Conservation (phyloP, 2,329 filamentous ascomycete species). For the Monilinia laxa region DNA sequence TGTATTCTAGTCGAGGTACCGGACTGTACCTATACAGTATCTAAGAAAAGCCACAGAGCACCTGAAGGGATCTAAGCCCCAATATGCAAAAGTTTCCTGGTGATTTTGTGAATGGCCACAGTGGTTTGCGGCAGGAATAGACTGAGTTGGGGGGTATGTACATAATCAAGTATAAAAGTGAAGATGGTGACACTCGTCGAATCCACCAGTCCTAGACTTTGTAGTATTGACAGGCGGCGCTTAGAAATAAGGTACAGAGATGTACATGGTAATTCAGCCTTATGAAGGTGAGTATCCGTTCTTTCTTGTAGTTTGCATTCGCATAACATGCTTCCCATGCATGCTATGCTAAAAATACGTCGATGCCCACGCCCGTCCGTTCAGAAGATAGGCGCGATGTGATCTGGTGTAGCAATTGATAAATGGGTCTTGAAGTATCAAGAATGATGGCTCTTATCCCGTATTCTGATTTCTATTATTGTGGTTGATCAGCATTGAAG, state of each 20-base stretch:
- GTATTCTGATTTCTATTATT: background rate
- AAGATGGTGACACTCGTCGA: conserved; percentile 1
- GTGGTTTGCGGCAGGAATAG: conserved; percentile 5
- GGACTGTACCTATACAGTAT: background rate
- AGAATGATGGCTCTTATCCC: background rate
- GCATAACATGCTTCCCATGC: background rate
- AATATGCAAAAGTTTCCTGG: background rate
- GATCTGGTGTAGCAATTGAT: background rate
- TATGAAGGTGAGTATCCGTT: background rate
- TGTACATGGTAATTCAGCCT: background rate
- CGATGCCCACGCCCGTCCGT: background rate
- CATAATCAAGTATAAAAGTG: background rate
- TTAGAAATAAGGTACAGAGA: background rate
- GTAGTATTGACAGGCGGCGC: conserved; percentile 5
- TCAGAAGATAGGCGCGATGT: background rate
- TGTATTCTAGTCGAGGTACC: background rate
- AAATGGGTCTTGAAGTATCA: background rate
- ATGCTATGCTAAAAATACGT: background rate
- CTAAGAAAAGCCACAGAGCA: background rate
- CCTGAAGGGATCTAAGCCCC: background rate
- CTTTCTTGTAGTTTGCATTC: background rate
- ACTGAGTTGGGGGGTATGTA: background rate
- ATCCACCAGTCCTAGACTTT: background rate
- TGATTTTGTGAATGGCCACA: background rate
- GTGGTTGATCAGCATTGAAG: background rate